These are phyloP conservation scores for Castanopsis chinensis DNA, from an alignment of 306 rosid genomes.

Conservation along the genomic window DNA sequence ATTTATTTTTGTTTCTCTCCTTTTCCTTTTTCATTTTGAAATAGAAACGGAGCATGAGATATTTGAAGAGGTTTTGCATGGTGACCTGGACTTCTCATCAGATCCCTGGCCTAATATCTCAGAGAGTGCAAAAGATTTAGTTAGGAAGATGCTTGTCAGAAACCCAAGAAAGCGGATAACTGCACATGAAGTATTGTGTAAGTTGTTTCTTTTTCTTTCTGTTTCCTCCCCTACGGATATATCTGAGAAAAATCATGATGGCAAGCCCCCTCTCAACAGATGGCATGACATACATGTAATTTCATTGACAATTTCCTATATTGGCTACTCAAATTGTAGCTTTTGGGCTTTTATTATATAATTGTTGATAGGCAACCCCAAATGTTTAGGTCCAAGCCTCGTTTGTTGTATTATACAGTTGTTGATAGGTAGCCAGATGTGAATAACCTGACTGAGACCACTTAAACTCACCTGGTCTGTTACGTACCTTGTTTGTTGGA, in stretches of 20 bases:
- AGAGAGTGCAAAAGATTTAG: conserved; percentile 77
- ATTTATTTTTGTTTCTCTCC: not conserved
- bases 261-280: not conserved
- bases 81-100: conserved; percentile 62
- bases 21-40: conserved; percentile 2
- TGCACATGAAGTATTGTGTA: conserved; percentile 76
- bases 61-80: conserved; percentile 63
- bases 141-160: conserved; percentile 73
- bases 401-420: too few relatives aligned
- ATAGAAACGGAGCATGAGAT: conserved; percentile 71
- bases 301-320: not conserved
- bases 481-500: not conserved
- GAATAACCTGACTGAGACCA: not conserved
- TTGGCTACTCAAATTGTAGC: not conserved
- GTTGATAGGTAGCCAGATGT: not conserved
- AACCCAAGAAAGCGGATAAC: conserved; percentile 67
- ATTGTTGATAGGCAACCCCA: not conserved
- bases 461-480: not conserved
- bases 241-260: not conserved
- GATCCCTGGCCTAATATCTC: conserved; percentile 93
- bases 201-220: conserved; percentile 22
- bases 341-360: not conserved
- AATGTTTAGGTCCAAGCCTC: too few relatives aligned
- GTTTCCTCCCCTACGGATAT: not conserved
- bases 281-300: not conserved